phyloP scores from a whole-genome alignment of 768 basidiomycete species.

The Hortiboletus campestris region DNA sequence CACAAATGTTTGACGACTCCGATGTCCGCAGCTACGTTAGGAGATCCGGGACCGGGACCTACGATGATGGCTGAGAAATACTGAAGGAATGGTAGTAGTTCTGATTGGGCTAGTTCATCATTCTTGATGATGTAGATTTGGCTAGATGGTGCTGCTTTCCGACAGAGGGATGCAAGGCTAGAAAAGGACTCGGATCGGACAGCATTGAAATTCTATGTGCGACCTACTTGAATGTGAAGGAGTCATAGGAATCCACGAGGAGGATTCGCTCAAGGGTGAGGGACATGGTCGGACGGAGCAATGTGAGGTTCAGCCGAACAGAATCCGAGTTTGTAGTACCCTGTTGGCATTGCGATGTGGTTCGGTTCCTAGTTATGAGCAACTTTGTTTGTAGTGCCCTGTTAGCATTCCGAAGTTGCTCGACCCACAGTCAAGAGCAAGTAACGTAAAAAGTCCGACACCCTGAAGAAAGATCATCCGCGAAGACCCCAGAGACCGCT shows the following conservation, averaged over 20 bases:
- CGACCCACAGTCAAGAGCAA: too few relatives aligned
- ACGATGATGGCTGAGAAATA: constrained; percentile 71
- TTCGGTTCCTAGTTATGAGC: too few relatives aligned
- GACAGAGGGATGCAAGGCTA: constrained; percentile 73
- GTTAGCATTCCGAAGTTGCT: too few relatives aligned
- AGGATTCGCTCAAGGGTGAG: constrained; percentile 49
- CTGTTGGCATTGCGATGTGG: too few relatives aligned
- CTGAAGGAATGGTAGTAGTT: constrained; percentile 51
- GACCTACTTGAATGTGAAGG: constrained; percentile 83
- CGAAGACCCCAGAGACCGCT: too few relatives aligned
- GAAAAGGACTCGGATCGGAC: neutral
- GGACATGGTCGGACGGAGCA: constrained; percentile 22
- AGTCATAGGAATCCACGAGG: constrained; percentile 82
- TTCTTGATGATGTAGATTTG: constrained; percentile 72
- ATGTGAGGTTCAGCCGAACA: neutral
- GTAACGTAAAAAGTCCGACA: too few relatives aligned
- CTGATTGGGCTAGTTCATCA: constrained; percentile 50
- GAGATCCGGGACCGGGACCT: constrained; percentile 82
- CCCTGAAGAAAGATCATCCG: too few relatives aligned
- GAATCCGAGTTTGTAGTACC: too few relatives aligned
- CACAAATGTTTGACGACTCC: constrained; percentile 72
- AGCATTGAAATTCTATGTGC: neutral
- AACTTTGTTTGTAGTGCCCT: too few relatives aligned
- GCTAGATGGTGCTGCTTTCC: constrained; percentile 58
- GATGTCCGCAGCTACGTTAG: constrained; percentile 56